Evolutionary conservation across 2,329 filamentous ascomycete species (phyloP), one percentile per base, ranked within the genome.

Genomic region (Exophiala spinifera): DNA sequence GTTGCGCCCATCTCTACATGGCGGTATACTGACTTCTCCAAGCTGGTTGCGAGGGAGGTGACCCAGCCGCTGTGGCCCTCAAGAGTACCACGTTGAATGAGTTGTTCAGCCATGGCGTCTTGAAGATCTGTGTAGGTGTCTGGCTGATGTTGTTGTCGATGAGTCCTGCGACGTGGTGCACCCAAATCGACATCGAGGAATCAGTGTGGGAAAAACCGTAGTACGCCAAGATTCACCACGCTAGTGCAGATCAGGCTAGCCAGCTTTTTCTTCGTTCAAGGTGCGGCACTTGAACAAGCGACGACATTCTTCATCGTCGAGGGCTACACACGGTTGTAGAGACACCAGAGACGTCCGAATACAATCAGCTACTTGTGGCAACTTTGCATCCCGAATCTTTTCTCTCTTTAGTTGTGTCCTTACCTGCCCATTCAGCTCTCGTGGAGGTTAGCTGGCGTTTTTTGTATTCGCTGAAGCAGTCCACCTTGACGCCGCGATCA

Each of bases 21-120:
- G 39, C 10, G 3, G 19, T 31, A 31, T 31, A 65, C 71, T 86
- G 74, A 95, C 90, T 96, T 96, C 88, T 97, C 92, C 81, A 96
- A 88, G 71, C 92, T 96, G 77, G 92, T 97, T 71, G 92, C 92
- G 80, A 97, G 84, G 81, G 85, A 91, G 79, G 92, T 97, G 81
- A 97, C 92, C 92, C 92, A 97, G 85, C 92, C 92, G 84, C 88
- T 94, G 87, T 97, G 92, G 86, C 92, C 92, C 87, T 94, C 89
- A 78, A 95, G 89, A 83, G 89, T 94, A 77, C 90, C 90, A 83
- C 92, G 91, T 79, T 94, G 87, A 82, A 95, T 90, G 77, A 94
- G 83, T 84, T 92, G 88, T 84, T 94, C 89, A 83, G 88, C 86
- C 89, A 94, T 94, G 73, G 72, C 77, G 70, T 63, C 53, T 61